These are phyloP conservation scores for Hanseniaspora uvarum DNA, from an alignment of 1,139 yeast species.

Conservation along the genomic window DNA sequence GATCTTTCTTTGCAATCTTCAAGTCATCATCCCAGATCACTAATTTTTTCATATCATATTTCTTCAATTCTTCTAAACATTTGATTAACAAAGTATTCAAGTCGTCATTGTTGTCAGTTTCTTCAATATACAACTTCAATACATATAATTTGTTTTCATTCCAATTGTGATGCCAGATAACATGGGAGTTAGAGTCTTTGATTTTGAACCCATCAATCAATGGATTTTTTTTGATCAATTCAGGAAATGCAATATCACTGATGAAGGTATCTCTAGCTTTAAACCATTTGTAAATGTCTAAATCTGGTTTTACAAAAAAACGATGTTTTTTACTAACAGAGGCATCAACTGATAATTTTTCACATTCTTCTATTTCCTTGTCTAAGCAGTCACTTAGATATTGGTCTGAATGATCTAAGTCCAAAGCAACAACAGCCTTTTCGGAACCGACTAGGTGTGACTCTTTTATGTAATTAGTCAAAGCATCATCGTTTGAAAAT, in stretches of 20 bases:
- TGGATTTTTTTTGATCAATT: constrained; percentile 16
- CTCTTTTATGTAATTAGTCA: constrained; percentile 20
- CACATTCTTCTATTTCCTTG: constrained; percentile 26
- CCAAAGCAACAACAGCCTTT: constrained; percentile 27
- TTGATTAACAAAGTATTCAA: constrained; percentile 22
- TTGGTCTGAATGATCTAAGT: constrained; percentile 31
- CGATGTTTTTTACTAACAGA: constrained; percentile 28
- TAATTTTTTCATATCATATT: constrained; percentile 21
- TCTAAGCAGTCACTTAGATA: constrained; percentile 26
- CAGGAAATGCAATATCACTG: constrained; percentile 22
- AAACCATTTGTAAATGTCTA: constrained; percentile 36
- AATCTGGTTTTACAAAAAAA: constrained; percentile 33
- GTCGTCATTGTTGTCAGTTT: constrained; percentile 20
- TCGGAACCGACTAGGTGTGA: constrained; percentile 12
- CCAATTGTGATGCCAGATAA: constrained; percentile 43
- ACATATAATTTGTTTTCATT: constrained; percentile 32
- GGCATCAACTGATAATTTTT: background rate
- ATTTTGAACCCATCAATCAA: constrained; percentile 31
- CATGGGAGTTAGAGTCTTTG: constrained; percentile 30
- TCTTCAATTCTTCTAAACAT: constrained; percentile 25
- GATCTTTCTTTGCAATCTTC: constrained; percentile 23
- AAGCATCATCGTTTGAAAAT: constrained; percentile 23
- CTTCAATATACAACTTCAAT: constrained; percentile 26
- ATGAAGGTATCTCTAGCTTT: constrained; percentile 36
- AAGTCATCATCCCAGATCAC: constrained; percentile 31